Percentiles rank a stretch among this genome's conserved stretches.
Conservation (phyloP, 352 stramenopile genomes). For the Discostella stelligera region DNA sequence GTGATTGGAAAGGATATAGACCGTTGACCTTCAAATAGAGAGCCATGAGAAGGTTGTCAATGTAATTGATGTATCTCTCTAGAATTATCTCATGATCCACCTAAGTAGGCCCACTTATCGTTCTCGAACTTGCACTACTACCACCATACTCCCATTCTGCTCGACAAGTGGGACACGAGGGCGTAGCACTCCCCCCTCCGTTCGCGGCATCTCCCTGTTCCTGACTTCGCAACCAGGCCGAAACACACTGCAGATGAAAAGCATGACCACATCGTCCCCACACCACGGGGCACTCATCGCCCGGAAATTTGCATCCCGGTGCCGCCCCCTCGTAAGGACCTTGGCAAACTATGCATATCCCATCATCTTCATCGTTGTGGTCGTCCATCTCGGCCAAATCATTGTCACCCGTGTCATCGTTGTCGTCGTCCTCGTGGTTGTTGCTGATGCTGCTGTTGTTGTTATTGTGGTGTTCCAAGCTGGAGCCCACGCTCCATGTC, state of each 20-base stretch:
- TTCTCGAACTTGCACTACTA: not conserved
- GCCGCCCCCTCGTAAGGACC: conserved; percentile 78
- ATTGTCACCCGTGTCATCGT: not conserved
- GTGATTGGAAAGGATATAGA: conserved; percentile 89
- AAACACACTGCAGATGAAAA: conserved; percentile 82
- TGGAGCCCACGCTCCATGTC: conserved; percentile 72
- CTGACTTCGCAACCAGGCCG: conserved; percentile 67
- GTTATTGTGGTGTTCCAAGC: not conserved
- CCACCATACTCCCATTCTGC: conserved; percentile 76
- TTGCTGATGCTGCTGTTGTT: no score
- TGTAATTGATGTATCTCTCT: not conserved
- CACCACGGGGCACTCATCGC: conserved; percentile 82
- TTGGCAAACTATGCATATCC: conserved; percentile 85
- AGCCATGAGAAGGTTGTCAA: not conserved
- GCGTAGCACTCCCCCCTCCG: conserved; percentile 8
- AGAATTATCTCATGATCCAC: not conserved
- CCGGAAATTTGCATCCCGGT: conserved; percentile 79
- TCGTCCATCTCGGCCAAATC: not conserved
- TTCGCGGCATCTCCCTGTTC: conserved; percentile 18
- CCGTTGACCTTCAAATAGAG: conserved; percentile 90
- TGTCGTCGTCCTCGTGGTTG: not conserved
- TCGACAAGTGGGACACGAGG: conserved; percentile 80
- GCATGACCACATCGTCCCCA: conserved; percentile 81
- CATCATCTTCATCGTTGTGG: conserved; percentile 59
- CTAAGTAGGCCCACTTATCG: not conserved